Percentiles rank a stretch among this genome's conserved stretches.
Evolutionary conservation across 2,329 filamentous ascomycete species (phyloP).

Genomic region (Cordyceps fumosorosea): DNA sequence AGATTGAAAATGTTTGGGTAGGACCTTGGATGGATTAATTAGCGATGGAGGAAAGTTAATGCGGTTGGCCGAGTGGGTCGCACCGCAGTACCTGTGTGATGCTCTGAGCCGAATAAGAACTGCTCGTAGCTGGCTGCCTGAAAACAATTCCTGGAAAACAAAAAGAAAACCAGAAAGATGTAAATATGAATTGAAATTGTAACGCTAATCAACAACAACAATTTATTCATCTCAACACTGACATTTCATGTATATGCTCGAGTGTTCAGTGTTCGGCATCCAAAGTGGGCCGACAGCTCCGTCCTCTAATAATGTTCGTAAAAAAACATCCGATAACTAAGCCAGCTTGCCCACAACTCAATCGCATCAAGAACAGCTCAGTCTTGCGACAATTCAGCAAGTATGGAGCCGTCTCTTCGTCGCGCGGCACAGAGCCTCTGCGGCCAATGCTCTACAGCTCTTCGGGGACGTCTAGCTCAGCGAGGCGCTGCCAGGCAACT

Average conservation of each 20-base stretch:
- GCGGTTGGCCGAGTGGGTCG: slow-evolving; percentile 9
- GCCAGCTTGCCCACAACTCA: slow-evolving; percentile 10
- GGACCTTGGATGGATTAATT: neutral
- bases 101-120: neutral
- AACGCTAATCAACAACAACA: no score
- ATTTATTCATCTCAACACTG: neutral
- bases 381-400: neutral
- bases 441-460: slow-evolving; percentile 32
- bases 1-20: slow-evolving; percentile 11
- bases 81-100: neutral
- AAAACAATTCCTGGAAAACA: neutral
- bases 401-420: slow-evolving; percentile 36
- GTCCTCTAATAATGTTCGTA: neutral
- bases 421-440: slow-evolving; percentile 34
- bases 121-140: neutral
- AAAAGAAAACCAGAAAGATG: neutral
- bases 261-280: neutral
- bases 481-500: slow-evolving; percentile 4
- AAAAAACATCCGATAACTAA: slow-evolving; percentile 6
- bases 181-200: no score
- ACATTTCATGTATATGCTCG: neutral
- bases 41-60: slow-evolving; percentile 14
- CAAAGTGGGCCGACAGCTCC: slow-evolving; percentile 9
- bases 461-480: slow-evolving; percentile 22
- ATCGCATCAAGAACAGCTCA: slow-evolving; percentile 12